A percentile compares a stretch with the other conserved stretches of the same genome.
Conservation (phyloP, 1,139 yeast genomes). For the Zygosaccharomyces pseudobailii region DNA sequence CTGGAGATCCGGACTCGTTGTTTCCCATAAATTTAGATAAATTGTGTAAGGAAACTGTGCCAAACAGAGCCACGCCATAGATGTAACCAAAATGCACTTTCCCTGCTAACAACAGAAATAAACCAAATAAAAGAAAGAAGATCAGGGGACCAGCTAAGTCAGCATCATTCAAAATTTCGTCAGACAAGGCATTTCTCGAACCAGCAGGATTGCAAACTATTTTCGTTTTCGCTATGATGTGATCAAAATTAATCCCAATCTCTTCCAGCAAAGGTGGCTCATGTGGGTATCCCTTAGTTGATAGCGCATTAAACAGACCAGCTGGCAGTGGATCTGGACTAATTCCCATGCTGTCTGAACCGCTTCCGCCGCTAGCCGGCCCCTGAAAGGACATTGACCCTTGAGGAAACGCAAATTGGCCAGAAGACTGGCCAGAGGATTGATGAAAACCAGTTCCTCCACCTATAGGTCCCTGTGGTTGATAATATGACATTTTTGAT, state of each 20-base stretch:
- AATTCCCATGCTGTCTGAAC: conserved; percentile 16
- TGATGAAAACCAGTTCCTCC: conserved; percentile 24
- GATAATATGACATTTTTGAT: conserved; percentile 16
- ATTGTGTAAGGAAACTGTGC: conserved; percentile 78
- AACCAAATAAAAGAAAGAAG: conserved; percentile 86
- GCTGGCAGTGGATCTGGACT: conserved; percentile 50
- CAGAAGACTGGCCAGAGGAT: conserved; percentile 31
- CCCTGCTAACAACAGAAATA: conserved; percentile 74
- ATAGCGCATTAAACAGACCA: conserved; percentile 87
- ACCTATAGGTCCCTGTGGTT: conserved; percentile 13
- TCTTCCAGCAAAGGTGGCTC: conserved; percentile 93
- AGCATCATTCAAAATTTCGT: conserved; percentile 79
- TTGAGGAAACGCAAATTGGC: conserved; percentile 33
- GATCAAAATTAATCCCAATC: conserved; percentile 85
- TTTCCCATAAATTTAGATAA: conserved; percentile 74
- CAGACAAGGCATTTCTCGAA: conserved; percentile 39
- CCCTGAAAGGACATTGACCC: conserved; percentile 32
- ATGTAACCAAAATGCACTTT: conserved; percentile 96
- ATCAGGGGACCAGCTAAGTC: conserved; percentile 95
- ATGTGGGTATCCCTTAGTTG: conserved; percentile 88
- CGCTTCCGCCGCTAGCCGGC: conserved; percentile 5
- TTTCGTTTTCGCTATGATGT: conserved; percentile 77
- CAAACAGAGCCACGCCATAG: conserved; percentile 92
- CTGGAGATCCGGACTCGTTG: conserved; percentile 14
- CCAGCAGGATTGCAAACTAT: conserved; percentile 81